phyloP scores from a whole-genome alignment of 78 protist species.

The Blattamonas nauphoetae region DNA sequence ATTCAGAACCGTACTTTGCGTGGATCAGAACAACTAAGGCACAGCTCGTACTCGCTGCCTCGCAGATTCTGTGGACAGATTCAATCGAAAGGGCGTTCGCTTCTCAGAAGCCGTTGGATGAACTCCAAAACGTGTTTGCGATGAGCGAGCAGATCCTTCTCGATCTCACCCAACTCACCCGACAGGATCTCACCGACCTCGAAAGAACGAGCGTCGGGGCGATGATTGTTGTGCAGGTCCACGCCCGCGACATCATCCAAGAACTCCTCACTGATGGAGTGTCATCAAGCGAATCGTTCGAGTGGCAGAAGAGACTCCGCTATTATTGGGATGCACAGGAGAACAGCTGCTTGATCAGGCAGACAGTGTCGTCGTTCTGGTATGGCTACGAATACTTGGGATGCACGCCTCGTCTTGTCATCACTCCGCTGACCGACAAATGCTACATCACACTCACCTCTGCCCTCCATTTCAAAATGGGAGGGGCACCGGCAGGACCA shows the following conservation, averaged over 20 bases:
- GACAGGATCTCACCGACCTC: constrained; percentile 28
- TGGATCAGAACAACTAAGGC: background rate
- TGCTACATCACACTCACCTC: constrained; percentile 35
- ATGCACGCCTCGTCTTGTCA: constrained; percentile 32
- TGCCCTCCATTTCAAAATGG: constrained; percentile 38
- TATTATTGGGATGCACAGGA: background rate
- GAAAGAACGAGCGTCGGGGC: constrained; percentile 43
- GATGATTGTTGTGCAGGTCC: constrained; percentile 66
- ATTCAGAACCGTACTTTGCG: too few relatives aligned
- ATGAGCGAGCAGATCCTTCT: background rate
- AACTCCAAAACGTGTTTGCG: background rate
- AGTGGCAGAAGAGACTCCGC: constrained; percentile 55
- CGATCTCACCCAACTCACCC: background rate
- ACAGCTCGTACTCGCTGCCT: constrained; percentile 28
- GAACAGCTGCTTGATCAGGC: constrained; percentile 5
- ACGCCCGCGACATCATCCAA: constrained; percentile 60
- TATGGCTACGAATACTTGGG: constrained; percentile 45
- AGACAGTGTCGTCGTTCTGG: constrained; percentile 12
- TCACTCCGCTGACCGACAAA: constrained; percentile 43
- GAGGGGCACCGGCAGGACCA: constrained; percentile 59
- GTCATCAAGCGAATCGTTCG: constrained; percentile 30
- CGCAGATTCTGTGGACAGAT: constrained; percentile 50
- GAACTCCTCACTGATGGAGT: constrained; percentile 27
- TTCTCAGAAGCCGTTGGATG: background rate
- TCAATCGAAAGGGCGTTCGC: constrained; percentile 29